These are phyloP conservation scores for Ceratocystis harringtonii DNA, from an alignment of 2,329 filamentous ascomycete species.

Conservation along the genomic window DNA sequence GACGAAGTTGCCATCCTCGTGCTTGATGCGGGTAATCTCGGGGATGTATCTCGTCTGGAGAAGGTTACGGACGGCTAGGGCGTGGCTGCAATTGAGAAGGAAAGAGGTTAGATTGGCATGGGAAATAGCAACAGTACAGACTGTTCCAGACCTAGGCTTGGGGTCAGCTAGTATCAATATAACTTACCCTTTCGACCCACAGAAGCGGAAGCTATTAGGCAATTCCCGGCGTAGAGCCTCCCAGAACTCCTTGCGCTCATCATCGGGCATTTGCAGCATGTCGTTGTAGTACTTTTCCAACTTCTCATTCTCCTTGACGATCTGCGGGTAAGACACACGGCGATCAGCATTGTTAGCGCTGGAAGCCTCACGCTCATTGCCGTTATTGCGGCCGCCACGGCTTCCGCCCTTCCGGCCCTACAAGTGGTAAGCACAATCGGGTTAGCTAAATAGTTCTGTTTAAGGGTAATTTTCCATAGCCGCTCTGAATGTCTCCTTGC, in stretches of 20 bases:
- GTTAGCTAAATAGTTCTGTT: not conserved
- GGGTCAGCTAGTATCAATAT: too few species aligned
- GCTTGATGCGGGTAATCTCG: slow-evolving; percentile 69
- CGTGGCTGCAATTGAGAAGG: slow-evolving; percentile 44
- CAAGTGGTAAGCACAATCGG: not conserved
- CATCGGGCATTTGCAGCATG: slow-evolving; percentile 58
- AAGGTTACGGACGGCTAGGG: slow-evolving; percentile 78
- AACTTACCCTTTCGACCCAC: slow-evolving; percentile 72
- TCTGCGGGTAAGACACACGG: slow-evolving; percentile 18
- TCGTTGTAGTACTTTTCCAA: slow-evolving; percentile 79
- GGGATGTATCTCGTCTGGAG: slow-evolving; percentile 82
- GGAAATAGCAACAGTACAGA: too few species aligned
- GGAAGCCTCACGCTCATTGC: slow-evolving; percentile 8
- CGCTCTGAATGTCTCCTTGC: not conserved
- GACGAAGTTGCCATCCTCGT: slow-evolving; percentile 67
- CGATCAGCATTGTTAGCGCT: slow-evolving; percentile 8
- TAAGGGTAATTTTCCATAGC: too few species aligned
- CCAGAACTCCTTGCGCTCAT: slow-evolving; percentile 75
- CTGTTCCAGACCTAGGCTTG: too few species aligned
- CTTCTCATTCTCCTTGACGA: slow-evolving; percentile 67
- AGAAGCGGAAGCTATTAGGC: slow-evolving; percentile 95
- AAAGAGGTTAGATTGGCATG: not conserved
- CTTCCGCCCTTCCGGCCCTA: slow-evolving; percentile 16
- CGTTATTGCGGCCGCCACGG: slow-evolving; percentile 14
- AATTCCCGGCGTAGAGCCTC: slow-evolving; percentile 65